Evolutionary conservation across 2,329 filamentous ascomycete genomes (phyloP), one percentile per base, ranked within the genome.

Genomic region (Volutella citrinella): DNA sequence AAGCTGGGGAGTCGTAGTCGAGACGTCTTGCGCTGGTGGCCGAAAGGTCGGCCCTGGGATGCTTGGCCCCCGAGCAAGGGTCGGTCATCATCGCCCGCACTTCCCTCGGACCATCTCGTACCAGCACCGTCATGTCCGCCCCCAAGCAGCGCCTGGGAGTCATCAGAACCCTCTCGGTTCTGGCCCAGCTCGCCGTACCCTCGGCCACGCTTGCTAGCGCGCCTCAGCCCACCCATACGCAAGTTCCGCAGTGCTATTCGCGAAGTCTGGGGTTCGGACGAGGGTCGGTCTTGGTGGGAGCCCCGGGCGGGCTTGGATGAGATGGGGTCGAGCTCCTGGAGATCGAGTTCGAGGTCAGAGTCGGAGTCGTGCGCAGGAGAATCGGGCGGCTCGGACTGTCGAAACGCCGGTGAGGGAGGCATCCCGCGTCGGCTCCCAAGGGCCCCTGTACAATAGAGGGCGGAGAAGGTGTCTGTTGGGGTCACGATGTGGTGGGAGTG

Each of bases 241-340:
- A 84, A 65, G 49, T 75, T 82, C 43, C 85, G 75, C 52, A 91
- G 68, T 32, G 86, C 84, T 65, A 90, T 90, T 29, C 72, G 64
- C 20, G 74, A 65, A 51, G 73, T 51, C 65, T 71, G 65, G 39
- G 68, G 64, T 47, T 72, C 66, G 19, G 46, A 28, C 14, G 51
- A 43, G 21, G 45, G 35, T 25, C 35, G 49, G 27, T 57, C 57
- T 43, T 55, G 55, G 29, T 44, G 48, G 26, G 55, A 42, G 29
- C 54, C 55, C 30, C 57, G 50, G 39, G 56, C 42, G 48, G 60
- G 53, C 49, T 57, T 52, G 46, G 56, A 55, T n/a, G 65, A 64
- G 39, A 64, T 56, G 56, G 86, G 84, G 56, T 90, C 85, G 48
- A 93, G 80, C 69, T 91, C 87, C 54, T 87, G 76, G 49, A 88